Conservation (phyloP, 2,329 filamentous ascomycete species). For the Phialocephala subalpina region DNA sequence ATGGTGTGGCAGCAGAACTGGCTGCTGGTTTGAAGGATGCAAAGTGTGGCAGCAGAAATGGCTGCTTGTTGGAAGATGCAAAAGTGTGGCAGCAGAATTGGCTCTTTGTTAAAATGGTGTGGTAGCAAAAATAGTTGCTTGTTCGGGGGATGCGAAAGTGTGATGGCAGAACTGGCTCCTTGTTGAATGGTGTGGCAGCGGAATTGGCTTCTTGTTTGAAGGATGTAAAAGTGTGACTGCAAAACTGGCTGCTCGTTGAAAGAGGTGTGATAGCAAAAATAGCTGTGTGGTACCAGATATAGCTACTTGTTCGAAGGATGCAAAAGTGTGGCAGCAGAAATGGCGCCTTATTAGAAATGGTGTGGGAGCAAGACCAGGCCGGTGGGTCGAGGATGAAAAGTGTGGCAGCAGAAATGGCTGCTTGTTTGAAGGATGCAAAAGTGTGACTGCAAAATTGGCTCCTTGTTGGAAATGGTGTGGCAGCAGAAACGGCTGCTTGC, state of each 20-base stretch:
- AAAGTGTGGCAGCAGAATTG: constrained; percentile 19
- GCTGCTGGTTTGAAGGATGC: neutral
- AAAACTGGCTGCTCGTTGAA: too few relatives aligned
- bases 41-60: constrained; percentile 3
- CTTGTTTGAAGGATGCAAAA: too few relatives aligned
- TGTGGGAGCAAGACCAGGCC: too few relatives aligned
- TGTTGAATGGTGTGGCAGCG: constrained; percentile 20
- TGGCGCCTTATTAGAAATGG: too few relatives aligned
- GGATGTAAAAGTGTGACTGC: too few relatives aligned
- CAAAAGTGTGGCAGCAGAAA: constrained; percentile 25
- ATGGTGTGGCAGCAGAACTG: too few relatives aligned
- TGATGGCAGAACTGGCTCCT: constrained; percentile 22
- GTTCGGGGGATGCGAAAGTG: constrained; percentile 20
- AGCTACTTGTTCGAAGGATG: constrained; percentile 26
- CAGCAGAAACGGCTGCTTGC: too few relatives aligned
- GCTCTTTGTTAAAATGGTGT: constrained; percentile 27
- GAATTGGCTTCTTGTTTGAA: too few relatives aligned
- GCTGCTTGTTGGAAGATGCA: constrained; percentile 23
- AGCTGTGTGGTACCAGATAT: constrained; percentile 18
- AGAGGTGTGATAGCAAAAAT: neutral
- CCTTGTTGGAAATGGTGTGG: too few relatives aligned
- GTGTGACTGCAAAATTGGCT: too few relatives aligned
- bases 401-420: too few relatives aligned
- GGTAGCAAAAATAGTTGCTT: constrained; percentile 24
- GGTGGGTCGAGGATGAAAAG: too few relatives aligned